Evolutionary conservation across 108 stramenopile genomes (phyloP).

Genomic region (Fistulifera pelliculosa): DNA sequence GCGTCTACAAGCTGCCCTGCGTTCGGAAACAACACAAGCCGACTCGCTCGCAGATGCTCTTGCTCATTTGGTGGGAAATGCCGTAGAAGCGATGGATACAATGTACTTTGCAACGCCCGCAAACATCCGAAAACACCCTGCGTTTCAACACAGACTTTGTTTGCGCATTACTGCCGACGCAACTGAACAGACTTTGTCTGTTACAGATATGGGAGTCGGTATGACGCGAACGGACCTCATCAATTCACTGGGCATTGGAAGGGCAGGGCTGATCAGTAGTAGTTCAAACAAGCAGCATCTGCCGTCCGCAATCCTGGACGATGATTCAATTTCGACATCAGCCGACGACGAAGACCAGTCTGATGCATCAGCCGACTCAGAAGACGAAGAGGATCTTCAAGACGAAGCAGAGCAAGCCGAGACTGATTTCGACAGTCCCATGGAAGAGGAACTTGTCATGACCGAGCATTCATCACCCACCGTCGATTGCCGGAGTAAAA

Average conservation of each 20-base stretch:
- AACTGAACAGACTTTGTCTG: slow-evolving; percentile 11
- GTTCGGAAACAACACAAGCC: background rate
- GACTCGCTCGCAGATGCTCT: slow-evolving; percentile 10
- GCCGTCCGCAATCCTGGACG: background rate
- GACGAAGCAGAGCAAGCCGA: slow-evolving; percentile 7
- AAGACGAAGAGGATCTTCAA: slow-evolving; percentile 10
- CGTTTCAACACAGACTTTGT: slow-evolving; percentile 16
- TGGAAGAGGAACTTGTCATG: background rate
- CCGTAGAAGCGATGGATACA: slow-evolving; percentile 23
- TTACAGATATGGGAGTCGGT: slow-evolving; percentile 34
- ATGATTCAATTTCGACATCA: background rate
- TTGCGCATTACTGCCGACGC: slow-evolving; percentile 7
- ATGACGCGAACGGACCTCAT: slow-evolving; percentile 39
- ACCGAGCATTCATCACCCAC: background rate
- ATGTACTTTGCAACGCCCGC: slow-evolving; percentile 25
- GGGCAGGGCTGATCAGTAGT: slow-evolving; percentile 2
- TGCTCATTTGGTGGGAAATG: slow-evolving; percentile 18
- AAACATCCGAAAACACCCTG: slow-evolving; percentile 3
- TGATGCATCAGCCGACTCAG: background rate
- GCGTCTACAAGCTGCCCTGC: background rate
- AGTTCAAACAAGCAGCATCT: background rate
- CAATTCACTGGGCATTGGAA: slow-evolving; percentile 32
- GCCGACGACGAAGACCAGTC: background rate
- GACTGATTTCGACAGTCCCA: background rate
- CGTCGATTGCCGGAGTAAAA: slow-evolving; percentile 1